phyloP scores from a whole-genome alignment of 164 flowering plant species.

The Chloranthus sessilifolius region DNA sequence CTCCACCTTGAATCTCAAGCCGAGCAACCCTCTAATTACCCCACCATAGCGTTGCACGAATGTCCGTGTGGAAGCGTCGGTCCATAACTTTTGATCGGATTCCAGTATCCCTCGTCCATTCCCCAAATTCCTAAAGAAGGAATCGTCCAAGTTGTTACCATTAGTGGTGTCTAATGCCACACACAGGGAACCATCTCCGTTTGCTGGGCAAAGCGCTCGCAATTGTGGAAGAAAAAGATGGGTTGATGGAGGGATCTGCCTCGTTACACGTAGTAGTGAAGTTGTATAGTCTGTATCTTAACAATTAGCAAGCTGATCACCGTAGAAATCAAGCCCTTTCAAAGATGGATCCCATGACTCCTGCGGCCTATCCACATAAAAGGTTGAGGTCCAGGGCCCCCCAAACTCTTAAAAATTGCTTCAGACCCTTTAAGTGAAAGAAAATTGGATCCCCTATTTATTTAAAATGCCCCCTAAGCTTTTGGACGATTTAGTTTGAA shows the following conservation, averaged over 20 bases:
- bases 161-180: slow-evolving; percentile 44
- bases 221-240: slow-evolving; percentile 38
- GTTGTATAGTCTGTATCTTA: slow-evolving; percentile 51
- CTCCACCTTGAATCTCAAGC: slow-evolving; percentile 32
- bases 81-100: slow-evolving; percentile 56
- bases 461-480: too few species aligned
- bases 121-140: slow-evolving; percentile 35
- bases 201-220: slow-evolving; percentile 34
- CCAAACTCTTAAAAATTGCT: too few species aligned
- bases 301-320: slow-evolving; percentile 43
- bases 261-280: slow-evolving; percentile 33
- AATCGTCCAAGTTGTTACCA: slow-evolving; percentile 27
- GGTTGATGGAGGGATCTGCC: slow-evolving; percentile 41
- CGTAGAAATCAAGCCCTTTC: too few species aligned
- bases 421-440: too few species aligned
- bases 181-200: slow-evolving; percentile 34
- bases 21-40: slow-evolving; percentile 26
- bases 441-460: too few species aligned
- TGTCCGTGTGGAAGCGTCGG: slow-evolving; percentile 28
- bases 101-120: slow-evolving; percentile 43
- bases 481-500: too few species aligned
- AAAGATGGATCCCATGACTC: too few species aligned
- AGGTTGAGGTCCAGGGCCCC: too few species aligned
- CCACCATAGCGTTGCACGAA: slow-evolving; percentile 35
- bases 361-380: too few species aligned